These are phyloP conservation scores for Physcomitrellopsis africana DNA, from an alignment of 225 moss, liverwort and hornwort species.

Conservation along the genomic window DNA sequence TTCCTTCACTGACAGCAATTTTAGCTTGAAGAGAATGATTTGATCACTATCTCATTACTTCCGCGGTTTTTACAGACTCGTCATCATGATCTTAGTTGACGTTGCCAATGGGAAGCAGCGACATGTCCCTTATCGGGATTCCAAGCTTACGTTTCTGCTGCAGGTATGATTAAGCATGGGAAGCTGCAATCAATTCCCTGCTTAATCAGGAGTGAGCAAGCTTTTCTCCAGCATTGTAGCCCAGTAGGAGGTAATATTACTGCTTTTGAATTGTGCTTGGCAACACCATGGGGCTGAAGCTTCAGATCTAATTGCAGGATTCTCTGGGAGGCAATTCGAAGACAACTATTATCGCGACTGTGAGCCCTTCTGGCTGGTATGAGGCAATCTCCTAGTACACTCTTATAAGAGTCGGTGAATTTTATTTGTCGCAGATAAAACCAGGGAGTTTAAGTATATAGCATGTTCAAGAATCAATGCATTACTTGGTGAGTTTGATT, in stretches of 20 bases:
- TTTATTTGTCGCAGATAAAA: neutral
- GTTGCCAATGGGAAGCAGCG: conserved; percentile 63
- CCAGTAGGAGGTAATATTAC: neutral
- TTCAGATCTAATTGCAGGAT: conserved; percentile 45
- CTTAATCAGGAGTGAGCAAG: neutral
- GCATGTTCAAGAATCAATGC: neutral
- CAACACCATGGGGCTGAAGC: neutral
- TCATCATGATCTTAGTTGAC: conserved; percentile 49
- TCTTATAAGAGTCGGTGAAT: neutral
- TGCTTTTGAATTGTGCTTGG: neutral
- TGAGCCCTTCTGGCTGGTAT: conserved; percentile 78
- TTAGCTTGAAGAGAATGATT: neutral
- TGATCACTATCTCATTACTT: conserved; percentile 1
- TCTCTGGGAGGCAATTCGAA: conserved; percentile 83
- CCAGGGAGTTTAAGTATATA: neutral
- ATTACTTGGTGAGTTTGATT: neutral
- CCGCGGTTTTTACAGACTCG: conserved; percentile 25
- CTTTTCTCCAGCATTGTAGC: neutral
- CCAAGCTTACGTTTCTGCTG: conserved; percentile 78
- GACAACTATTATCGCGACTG: conserved; percentile 76
- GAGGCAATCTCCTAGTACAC: conserved; percentile 15
- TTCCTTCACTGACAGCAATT: neutral
- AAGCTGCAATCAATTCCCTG: neutral
- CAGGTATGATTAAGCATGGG: no score
- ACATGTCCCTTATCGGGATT: conserved; percentile 81